Evolutionary conservation across 129 eudicot species (phyloP), one percentile per base, ranked within the genome.

Genomic region (Logfia minima): DNA sequence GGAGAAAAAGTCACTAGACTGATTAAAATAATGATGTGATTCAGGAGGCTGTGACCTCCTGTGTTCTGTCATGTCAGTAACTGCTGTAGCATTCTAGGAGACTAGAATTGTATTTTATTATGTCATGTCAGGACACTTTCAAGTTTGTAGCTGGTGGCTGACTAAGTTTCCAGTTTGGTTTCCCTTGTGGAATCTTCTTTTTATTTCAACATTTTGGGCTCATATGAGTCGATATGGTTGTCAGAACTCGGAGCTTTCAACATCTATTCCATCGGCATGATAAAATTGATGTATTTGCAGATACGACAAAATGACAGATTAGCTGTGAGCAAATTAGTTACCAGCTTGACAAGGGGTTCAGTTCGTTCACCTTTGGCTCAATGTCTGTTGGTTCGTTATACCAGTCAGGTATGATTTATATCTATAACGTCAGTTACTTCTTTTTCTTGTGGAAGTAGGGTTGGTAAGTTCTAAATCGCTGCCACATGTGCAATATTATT

Each of bases 361-460:
- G 97, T 93, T 60, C 98, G 97, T 74, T 93, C 98, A 63, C 97
- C 98, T 72, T 83, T 93, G 80, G 98, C 98, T 16, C 98, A 93
- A 66, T 93, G 98, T 84, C 91, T 93, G 85, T 60, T 93, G 77
- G 89, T 93, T 75, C 96, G 98, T 77, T 93, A 88, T 75, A 87
- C 97, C 69, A 93, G 91, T 68, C 98, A 90, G 94, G 98, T 88
- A 35, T n/a, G 11, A 22, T 31, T 79, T 32, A 53, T 69, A 13
- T 11, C 3, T 24, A 16, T 8, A 17, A 19, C 19, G 62, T 39
- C 37, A 28, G 72, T 16, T 52, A 51, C 56, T 51, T 68, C 10
- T 41, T 4, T 77, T 45, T 1, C 10, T 51, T 35, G 6, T 52
- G 39, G 35, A 18, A 11, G 32, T 14, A 35, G 31, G 19, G 21